These are phyloP conservation scores for Zasmidium cellare DNA, from an alignment of 2,329 filamentous ascomycete genomes.

Conservation along the genomic window DNA sequence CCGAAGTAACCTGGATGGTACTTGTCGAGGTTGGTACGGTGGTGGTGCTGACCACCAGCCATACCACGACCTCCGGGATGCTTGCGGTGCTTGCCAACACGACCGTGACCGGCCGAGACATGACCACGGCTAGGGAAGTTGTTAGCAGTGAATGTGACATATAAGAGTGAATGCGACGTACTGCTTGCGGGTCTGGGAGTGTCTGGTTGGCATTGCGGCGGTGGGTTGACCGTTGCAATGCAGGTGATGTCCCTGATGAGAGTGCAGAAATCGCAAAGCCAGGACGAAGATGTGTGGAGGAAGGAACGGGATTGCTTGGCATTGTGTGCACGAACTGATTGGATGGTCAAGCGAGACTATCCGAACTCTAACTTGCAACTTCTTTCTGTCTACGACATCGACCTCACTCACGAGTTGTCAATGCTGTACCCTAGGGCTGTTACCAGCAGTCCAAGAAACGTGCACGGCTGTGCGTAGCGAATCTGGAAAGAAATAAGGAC, in stretches of 20 bases:
- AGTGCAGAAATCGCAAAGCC: neutral
- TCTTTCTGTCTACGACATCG: no score
- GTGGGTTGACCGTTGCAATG: constrained; percentile 18
- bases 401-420: no score
- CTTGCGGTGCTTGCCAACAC: constrained; percentile 98
- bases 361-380: no score
- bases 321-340: neutral
- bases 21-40: constrained; percentile 89
- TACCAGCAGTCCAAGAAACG: no score
- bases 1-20: constrained; percentile 99
- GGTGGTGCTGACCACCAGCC: constrained; percentile 99
- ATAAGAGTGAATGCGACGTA: constrained; percentile 48
- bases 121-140: constrained; percentile 74
- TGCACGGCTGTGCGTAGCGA: no score
- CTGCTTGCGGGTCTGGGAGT: constrained; percentile 77
- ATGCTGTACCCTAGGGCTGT: no score
- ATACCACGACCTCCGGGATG: constrained; percentile 76
- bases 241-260: constrained; percentile 16
- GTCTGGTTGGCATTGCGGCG: constrained; percentile 67
- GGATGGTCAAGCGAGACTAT: neutral
- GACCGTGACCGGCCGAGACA: constrained; percentile 97
- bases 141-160: constrained; percentile 16
- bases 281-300: neutral
- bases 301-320: neutral
- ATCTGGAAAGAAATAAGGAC: no score